These are phyloP conservation scores for Lyophyllum atratum DNA, from an alignment of 768 basidiomycete genomes.

Conservation along the genomic window DNA sequence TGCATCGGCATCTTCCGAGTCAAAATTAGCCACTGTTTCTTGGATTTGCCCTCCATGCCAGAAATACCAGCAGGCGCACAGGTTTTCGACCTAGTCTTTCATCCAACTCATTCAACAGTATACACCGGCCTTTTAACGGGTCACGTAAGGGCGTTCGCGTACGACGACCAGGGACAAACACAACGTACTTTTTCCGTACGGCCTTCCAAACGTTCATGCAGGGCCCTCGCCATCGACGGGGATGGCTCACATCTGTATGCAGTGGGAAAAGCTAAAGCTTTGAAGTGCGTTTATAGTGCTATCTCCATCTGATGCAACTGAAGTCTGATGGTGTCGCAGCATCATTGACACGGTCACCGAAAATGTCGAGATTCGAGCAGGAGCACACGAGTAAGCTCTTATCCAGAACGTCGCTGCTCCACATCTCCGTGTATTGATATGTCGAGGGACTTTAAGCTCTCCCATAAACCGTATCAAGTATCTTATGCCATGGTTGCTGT, in stretches of 20 bases:
- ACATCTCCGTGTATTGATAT: constrained; percentile 26
- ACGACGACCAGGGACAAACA: constrained; percentile 69
- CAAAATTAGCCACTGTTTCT: neutral
- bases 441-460: constrained; percentile 50
- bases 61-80: constrained; percentile 75
- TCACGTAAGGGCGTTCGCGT: constrained; percentile 77
- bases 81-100: constrained; percentile 89
- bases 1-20: constrained; percentile 5
- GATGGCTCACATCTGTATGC: constrained; percentile 74
- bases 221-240: constrained; percentile 66
- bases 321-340: constrained; percentile 34
- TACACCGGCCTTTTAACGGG: constrained; percentile 83
- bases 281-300: constrained; percentile 60
- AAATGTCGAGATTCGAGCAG: constrained; percentile 45
- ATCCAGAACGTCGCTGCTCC: constrained; percentile 3
- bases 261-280: constrained; percentile 77
- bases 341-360: constrained; percentile 69
- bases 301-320: constrained; percentile 15
- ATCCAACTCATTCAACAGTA: constrained; percentile 70
- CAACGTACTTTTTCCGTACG: constrained; percentile 59
- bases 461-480: constrained; percentile 86
- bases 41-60: constrained; percentile 35
- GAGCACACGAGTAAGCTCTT: constrained; percentile 68
- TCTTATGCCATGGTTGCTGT: constrained; percentile 69
- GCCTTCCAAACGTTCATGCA: constrained; percentile 83